These are phyloP conservation scores for Ophiostoma ips DNA, from an alignment of 2,329 filamentous ascomycete genomes.

Conservation along the genomic window DNA sequence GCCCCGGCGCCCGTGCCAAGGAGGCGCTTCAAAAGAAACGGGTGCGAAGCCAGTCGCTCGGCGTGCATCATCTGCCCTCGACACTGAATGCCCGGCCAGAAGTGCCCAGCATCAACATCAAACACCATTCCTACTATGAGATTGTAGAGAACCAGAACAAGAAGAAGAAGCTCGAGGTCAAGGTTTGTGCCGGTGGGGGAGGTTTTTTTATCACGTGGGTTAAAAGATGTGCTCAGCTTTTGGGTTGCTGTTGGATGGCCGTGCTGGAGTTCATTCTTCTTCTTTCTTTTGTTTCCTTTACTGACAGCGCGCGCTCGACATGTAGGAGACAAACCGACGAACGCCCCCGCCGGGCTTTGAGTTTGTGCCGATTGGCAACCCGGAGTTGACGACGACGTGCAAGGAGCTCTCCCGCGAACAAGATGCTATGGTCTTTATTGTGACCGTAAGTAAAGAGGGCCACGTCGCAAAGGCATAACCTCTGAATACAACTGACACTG, in stretches of 20 bases:
- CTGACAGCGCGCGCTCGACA: not conserved
- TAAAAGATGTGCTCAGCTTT: no score
- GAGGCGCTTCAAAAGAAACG: conserved; percentile 20
- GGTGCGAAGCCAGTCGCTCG: conserved; percentile 16
- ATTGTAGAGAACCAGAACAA: conserved; percentile 50
- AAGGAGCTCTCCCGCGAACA: conserved; percentile 50
- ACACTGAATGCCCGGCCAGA: conserved; percentile 19
- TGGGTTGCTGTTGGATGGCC: no score
- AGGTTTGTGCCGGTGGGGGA: conserved; percentile 37
- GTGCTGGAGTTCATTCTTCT: no score
- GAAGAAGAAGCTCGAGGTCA: conserved; percentile 48
- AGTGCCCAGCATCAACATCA: conserved; percentile 28
- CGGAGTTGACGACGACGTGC: conserved; percentile 44
- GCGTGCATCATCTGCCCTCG: conserved; percentile 15
- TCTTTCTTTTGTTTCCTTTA: no score
- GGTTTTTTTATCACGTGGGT: no score
- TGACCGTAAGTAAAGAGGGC: conserved; percentile 38
- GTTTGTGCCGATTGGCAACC: conserved; percentile 50
- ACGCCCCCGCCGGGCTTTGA: conserved; percentile 46
- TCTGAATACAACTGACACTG: not conserved
- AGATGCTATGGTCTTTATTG: conserved; percentile 52
- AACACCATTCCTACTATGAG: conserved; percentile 50
- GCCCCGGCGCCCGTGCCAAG: conserved; percentile 19
- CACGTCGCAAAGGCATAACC: no score
- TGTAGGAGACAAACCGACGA: conserved; percentile 36